A percentile compares a stretch with the other conserved stretches of the same genome.
Conservation (phyloP, 2,329 filamentous ascomycete genomes). For the Aspergillus cejpii region DNA sequence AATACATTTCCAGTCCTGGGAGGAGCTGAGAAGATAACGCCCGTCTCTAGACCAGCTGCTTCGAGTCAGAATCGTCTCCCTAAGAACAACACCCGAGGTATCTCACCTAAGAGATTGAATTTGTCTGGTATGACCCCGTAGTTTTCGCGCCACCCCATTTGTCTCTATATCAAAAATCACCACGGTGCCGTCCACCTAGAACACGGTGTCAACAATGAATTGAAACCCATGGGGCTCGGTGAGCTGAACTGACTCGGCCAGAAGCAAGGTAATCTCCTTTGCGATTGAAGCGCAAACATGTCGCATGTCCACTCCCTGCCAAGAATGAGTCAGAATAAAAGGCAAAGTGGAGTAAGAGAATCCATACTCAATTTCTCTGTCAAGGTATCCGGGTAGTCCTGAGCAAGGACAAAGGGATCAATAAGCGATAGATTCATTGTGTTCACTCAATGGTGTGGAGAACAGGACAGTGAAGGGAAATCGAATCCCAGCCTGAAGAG, state of each 20-base stretch:
- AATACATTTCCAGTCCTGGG: conserved; percentile 93
- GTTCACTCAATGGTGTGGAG: conserved; percentile 2
- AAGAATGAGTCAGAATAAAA: conserved; percentile 12
- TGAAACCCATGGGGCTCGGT: conserved; percentile 1
- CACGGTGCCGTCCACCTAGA: conserved; percentile 73
- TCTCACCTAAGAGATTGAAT: conserved; percentile 72
- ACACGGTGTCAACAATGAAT: conserved; percentile 13
- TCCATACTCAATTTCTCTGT: conserved; percentile 70
- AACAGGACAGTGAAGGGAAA: background rate
- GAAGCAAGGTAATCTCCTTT: conserved; percentile 92
- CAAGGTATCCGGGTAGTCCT: conserved; percentile 85
- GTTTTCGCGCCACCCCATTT: conserved; percentile 88
- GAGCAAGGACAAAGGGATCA: conserved; percentile 64
- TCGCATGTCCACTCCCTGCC: conserved; percentile 56
- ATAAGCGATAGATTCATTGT: conserved; percentile 65
- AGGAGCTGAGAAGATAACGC: conserved; percentile 82
- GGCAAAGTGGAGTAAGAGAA: background rate
- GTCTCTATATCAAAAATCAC: conserved; percentile 97
- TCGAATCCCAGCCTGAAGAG: conserved; percentile 20
- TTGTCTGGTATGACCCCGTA: conserved; percentile 86
- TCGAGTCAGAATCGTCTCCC: conserved; percentile 4
- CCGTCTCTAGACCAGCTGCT: conserved; percentile 82
- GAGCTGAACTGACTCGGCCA: conserved; percentile 58
- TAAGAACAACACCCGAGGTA: background rate
- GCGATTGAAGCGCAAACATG: conserved; percentile 78